A percentile compares a stretch with the other conserved stretches of the same genome.
These are phyloP conservation scores for Penicillium bialowiezense DNA, from an alignment of 495 filamentous ascomycete genomes.

Conservation along the genomic window DNA sequence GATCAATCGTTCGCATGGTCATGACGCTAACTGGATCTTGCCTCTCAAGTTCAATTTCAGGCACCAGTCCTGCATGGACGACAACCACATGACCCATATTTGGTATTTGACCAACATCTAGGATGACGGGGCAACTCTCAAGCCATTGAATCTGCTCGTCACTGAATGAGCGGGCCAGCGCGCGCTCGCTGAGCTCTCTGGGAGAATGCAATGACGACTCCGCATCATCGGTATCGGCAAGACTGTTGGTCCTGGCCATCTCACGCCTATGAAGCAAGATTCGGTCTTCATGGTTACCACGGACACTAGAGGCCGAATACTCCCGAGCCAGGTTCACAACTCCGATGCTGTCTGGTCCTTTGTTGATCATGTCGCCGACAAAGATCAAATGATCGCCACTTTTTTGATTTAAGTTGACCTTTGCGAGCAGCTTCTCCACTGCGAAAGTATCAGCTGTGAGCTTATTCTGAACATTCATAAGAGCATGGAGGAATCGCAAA, in stretches of 20 bases:
- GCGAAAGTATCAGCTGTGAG: not conserved
- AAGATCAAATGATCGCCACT: constrained; percentile 74
- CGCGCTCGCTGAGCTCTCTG: constrained; percentile 36
- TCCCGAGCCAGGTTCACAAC: constrained; percentile 72
- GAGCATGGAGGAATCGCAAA: not conserved
- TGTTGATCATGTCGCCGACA: constrained; percentile 80
- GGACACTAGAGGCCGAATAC: constrained; percentile 70
- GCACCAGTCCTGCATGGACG: constrained; percentile 82
- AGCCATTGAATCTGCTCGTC: constrained; percentile 71
- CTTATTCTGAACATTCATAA: not conserved
- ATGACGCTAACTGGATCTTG: constrained; percentile 82
- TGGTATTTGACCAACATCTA: constrained; percentile 60
- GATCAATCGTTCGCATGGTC: constrained; percentile 84
- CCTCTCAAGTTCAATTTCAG: constrained; percentile 63
- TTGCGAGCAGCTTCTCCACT: constrained; percentile 64
- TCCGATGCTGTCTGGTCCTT: constrained; percentile 79
- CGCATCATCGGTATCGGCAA: constrained; percentile 11
- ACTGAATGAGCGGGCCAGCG: constrained; percentile 50
- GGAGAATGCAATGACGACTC: constrained; percentile 12
- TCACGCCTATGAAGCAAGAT: constrained; percentile 57
- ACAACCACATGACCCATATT: constrained; percentile 61
- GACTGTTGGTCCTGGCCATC: constrained; percentile 22
- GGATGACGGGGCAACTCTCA: constrained; percentile 66
- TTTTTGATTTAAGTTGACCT: constrained; percentile 58
- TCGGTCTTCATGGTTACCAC: constrained; percentile 92